phyloP scores from a whole-genome alignment of 208 protist genomes.

The Balamuthia mandrillaris region DNA sequence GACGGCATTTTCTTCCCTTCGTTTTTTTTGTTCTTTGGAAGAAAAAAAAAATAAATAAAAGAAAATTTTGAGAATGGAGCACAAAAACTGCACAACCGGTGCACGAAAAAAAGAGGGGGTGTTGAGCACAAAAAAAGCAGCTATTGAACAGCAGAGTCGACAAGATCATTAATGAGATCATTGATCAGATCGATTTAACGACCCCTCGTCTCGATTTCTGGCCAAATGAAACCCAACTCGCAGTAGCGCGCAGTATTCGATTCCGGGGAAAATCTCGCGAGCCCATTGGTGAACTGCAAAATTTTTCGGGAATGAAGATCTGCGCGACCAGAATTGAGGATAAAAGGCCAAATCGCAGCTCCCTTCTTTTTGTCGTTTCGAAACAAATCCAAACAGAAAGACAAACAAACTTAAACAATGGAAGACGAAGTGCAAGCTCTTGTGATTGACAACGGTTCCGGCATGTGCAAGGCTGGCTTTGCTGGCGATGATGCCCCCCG shows the following conservation, averaged over 20 bases:
- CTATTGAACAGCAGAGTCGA: not conserved
- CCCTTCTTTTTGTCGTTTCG: not conserved
- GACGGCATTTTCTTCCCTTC: not conserved
- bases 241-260: too few relatives aligned
- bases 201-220: too few relatives aligned
- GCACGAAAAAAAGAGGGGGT: not conserved
- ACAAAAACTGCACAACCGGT: not conserved
- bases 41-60: not conserved
- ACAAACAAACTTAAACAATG: not conserved
- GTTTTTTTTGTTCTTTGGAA: not conserved
- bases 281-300: not conserved
- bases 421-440: too few relatives aligned
- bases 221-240: too few relatives aligned
- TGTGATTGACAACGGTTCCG: too few relatives aligned
- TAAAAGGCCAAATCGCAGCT: not conserved
- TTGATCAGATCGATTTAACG: too few relatives aligned
- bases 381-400: not conserved
- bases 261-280: too few relatives aligned
- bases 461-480: too few relatives aligned
- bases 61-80: not conserved
- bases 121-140: not conserved
- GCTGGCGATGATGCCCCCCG: too few relatives aligned
- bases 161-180: too few relatives aligned
- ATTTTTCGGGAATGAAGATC: not conserved
- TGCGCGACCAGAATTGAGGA: not conserved